Evolutionary conservation across 371 early-diverging fungal genomes (phyloP), one percentile per base, ranked within the genome.

Genomic region (Actinomucor elegans): DNA sequence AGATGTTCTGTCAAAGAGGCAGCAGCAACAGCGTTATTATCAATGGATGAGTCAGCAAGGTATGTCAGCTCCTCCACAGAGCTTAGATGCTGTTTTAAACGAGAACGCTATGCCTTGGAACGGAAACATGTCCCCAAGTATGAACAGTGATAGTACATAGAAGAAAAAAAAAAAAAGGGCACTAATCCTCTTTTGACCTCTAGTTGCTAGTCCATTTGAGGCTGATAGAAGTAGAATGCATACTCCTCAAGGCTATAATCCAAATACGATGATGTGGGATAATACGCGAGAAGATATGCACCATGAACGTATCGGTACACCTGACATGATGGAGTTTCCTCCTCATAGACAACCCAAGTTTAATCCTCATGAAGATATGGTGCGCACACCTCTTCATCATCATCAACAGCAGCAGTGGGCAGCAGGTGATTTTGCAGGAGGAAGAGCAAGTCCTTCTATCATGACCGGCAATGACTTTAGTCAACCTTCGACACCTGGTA

Each of bases 81-180:
- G 65, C 17, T 51, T 71, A 18, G 67, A 71, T 42, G 67, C 67
- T 53, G 61, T 67, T 14, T 42, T 65, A 12, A 66, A 48, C 32
- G 72, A 66, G 10, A 64, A 36, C 17, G 38, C 54, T 5, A 38
- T 58, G 47, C 31, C 56, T 1, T 67, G 71, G 65, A 59, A 52
- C 43, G 55, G 42, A 14, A 38, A 27, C 17, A 50, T 50, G 50
- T 50, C 50, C 20, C 50, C 50, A 29, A 40, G 50, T 50, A 50
- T 40, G 34, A 14, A 52, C 29, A 10, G 10, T 6, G 10, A 45
- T 26, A 12, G 29, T 2, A 44, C 5, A 31, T 20, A 26, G 5
- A 33, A 38, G 21, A 31, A 4, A 48, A 38, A 34, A 34, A 20
- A 1, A 28, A 10, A 29, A 28, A 10, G 28, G 11, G 36, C 32